Conservation (phyloP, 2,329 filamentous ascomycete genomes). For the Neonectria faginata region DNA sequence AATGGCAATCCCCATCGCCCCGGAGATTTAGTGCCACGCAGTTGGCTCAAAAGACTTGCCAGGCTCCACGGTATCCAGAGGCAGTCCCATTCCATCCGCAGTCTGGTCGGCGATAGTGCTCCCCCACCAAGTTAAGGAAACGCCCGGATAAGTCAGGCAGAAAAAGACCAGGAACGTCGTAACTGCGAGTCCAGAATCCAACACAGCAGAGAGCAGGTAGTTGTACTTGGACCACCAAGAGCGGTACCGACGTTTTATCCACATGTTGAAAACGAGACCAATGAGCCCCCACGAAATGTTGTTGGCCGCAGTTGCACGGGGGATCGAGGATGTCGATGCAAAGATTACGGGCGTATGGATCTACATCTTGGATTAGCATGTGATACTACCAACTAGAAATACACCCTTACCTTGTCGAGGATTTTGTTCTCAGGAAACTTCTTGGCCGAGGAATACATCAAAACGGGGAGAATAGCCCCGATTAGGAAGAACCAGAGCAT, state of each 20-base stretch:
- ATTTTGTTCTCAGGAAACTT: constrained; percentile 7
- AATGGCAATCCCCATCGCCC: neutral
- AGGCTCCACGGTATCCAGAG: constrained; percentile 40
- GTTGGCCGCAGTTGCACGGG: constrained; percentile 69
- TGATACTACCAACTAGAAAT: too few relatives aligned
- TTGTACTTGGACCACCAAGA: constrained; percentile 68
- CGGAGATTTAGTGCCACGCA: constrained; percentile 42
- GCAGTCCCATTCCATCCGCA: constrained; percentile 40
- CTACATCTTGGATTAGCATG: neutral
- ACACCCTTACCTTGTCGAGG: neutral
- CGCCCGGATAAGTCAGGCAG: constrained; percentile 47
- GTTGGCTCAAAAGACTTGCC: constrained; percentile 49
- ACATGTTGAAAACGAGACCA: constrained; percentile 69
- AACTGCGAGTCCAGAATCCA: constrained; percentile 55
- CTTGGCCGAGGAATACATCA: constrained; percentile 9
- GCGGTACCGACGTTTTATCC: constrained; percentile 63
- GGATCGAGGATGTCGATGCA: constrained; percentile 40
- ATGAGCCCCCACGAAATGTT: constrained; percentile 70
- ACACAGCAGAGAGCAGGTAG: constrained; percentile 54
- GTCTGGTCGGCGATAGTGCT: constrained; percentile 63
- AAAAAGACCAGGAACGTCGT: constrained; percentile 50
- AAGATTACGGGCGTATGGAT: constrained; percentile 18
- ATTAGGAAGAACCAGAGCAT: constrained; percentile 27
- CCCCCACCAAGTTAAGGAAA: constrained; percentile 58
- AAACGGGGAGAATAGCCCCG: constrained; percentile 13